phyloP scores from a whole-genome alignment of 495 filamentous ascomycete genomes.

The Penicillium canariense region DNA sequence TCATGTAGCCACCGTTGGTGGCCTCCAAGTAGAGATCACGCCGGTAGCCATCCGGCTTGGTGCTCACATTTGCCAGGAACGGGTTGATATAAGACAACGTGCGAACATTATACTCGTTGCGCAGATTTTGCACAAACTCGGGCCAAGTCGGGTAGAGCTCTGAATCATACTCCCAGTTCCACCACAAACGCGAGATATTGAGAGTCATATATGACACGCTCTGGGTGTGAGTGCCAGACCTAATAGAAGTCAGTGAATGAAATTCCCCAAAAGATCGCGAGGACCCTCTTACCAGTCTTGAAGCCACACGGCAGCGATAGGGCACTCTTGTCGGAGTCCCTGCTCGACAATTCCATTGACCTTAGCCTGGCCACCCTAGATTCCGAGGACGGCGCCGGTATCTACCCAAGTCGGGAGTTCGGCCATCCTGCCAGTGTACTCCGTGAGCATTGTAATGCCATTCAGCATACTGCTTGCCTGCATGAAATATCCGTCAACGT shows the following conservation, averaged over 20 bases:
- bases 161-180: constrained; percentile 30
- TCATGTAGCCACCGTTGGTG: constrained; percentile 17
- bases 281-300: constrained; percentile 18
- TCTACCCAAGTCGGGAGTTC: constrained; percentile 24
- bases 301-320: constrained; percentile 26
- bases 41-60: constrained; percentile 22
- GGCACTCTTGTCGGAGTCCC: constrained; percentile 15
- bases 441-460: constrained; percentile 23
- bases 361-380: constrained; percentile 26
- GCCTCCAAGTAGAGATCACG: constrained; percentile 23
- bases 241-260: neutral
- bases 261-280: neutral
- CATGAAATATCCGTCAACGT: constrained; percentile 23
- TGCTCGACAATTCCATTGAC: constrained; percentile 22
- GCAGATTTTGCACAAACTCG: constrained; percentile 26
- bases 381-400: constrained; percentile 21
- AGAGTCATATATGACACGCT: constrained; percentile 21
- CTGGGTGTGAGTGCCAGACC: constrained; percentile 25
- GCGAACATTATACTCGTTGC: constrained; percentile 24
- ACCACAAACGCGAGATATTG: constrained; percentile 31
- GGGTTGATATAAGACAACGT: constrained; percentile 31
- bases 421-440: constrained; percentile 24
- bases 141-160: constrained; percentile 27
- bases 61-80: constrained; percentile 26
- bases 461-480: constrained; percentile 22